Base-by-base conservation (phyloP, 225 moss, liverwort and hornwort species). In the Bryum argenteum region DNA sequence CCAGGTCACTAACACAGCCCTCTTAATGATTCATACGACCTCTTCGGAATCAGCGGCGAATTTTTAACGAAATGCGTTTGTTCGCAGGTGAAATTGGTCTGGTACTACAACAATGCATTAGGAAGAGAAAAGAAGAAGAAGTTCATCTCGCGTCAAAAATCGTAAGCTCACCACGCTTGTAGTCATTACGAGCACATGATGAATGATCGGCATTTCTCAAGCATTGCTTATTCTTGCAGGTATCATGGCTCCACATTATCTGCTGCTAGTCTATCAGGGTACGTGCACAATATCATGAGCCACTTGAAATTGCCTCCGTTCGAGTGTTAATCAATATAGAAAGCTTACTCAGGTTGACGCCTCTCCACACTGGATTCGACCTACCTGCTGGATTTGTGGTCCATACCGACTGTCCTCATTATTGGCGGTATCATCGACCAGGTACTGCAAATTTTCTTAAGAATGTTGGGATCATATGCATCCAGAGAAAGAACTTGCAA, bases 101-200 rank as follows among this genome's bases (percentile, higher is more conserved):
- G 94, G 97, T 92, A 97, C 45, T 97, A 94, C 77, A 97, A 94
- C 82, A 97, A 97, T 70, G 91, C 94, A 22, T 70, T 92, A 48
- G 97, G 97, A 61, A 86, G 87, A 79, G 80, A 80, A 56, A 63
- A 71, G 19, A 97, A 94, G 75, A 97, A 97, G 75, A 94, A 89
- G 78, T 59, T 97, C 51, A 97, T 94, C 70, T 75, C 97, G 13
- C 89, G 94, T 61, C 81, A 89, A 37, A 91, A 88, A 74, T 87
- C 89, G 94, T 97, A 75, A 86, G 89, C 71, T 11, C 59, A n/a
- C 20, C 51, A 21, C 45, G 47, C 38, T 14, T 44, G 44, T 7
- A 71, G 50, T 9, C 50, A 71, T 20, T n/a, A 44, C 42, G 33
- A 21, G 70, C 13, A 8, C 0, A 40, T 61, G 66, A 42, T 21